A percentile compares a stretch with the other conserved stretches of the same genome.
phyloP scores from a whole-genome alignment of 352 stramenopile genomes.

The Pythium dissimile region DNA sequence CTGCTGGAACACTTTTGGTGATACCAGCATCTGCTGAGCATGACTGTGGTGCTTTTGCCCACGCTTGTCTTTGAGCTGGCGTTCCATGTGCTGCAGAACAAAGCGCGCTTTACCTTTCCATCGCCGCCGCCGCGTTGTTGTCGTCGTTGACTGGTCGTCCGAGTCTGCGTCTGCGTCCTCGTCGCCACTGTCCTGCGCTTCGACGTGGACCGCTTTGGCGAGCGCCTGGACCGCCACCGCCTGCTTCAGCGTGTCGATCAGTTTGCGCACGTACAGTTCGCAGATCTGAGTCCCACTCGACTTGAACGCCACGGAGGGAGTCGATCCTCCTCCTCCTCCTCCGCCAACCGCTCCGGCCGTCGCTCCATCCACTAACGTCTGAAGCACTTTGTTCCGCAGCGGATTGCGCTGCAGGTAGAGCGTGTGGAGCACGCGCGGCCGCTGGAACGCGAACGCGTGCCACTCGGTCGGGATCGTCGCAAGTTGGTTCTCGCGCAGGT shows the following conservation, averaged over 20 bases:
- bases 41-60: neutral
- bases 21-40: neutral
- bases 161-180: slow-evolving; percentile 28
- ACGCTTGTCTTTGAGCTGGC: slow-evolving; percentile 26
- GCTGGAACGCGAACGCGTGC: slow-evolving; percentile 32
- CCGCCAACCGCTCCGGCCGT: neutral
- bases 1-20: slow-evolving; percentile 3
- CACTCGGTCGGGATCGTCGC: slow-evolving; percentile 41
- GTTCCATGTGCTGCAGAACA: slow-evolving; percentile 41
- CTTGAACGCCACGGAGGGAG: too few species aligned
- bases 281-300: slow-evolving; percentile 28
- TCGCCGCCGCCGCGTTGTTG: slow-evolving; percentile 1
- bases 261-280: slow-evolving; percentile 44
- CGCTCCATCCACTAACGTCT: slow-evolving; percentile 33
- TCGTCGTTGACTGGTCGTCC: too few species aligned
- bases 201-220: slow-evolving; percentile 4
- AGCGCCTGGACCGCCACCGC: slow-evolving; percentile 9
- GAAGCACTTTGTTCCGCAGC: slow-evolving; percentile 28
- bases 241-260: slow-evolving; percentile 35
- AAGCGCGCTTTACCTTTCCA: slow-evolving; percentile 51
- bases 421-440: slow-evolving; percentile 30
- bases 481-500: slow-evolving; percentile 47
- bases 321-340: neutral
- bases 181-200: slow-evolving; percentile 13
- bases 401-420: slow-evolving; percentile 51